Evolutionary conservation across 2,329 filamentous ascomycete genomes (phyloP), one percentile per base, ranked within the genome.

Genomic region (Laburnicola sp.): DNA sequence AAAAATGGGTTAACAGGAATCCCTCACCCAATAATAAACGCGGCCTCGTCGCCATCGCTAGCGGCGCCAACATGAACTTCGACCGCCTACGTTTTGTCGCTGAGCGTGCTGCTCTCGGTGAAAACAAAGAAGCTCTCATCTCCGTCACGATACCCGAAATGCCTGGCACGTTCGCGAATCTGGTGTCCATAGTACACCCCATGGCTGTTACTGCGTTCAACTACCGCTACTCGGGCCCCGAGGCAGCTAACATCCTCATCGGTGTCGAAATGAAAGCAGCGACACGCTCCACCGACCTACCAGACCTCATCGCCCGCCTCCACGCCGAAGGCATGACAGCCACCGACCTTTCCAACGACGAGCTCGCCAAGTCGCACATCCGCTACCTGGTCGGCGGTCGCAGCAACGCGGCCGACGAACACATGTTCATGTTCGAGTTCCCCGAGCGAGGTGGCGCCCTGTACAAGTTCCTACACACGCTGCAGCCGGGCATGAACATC

Each of bases 1-100:
- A 99, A 80, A 97, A 97, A 78, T 99, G 96, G 75, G 88, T 94
- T n/a, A 81, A 84, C 1, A 76, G 81, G 56, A 86, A 95, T 70
- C 92, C 93, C 0, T 91, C 86, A 1, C 80, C 82, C n/a, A 82
- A 96, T 68, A 78, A 82, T 0, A 84, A 80, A 52, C 82, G 92
- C 36, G 85, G 86, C 44, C 80, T 97, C 52, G 84, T 97, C 34
- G 94, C 94, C 53, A 82, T 97, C 50, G 91, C 93, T 1, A 96
- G 91, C 25, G 94, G 94, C 44, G 94, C 94, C 54, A 99, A 99
- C 79, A 99, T 99, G 93, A 96, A 99, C 76, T 99, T 99, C 71
- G 94, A 99, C 72, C 88, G 94, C 6, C 81, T 99, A 40, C 88
- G 94, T 40, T 99, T 99, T 69, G 94, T 99, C 11, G 93, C 94